Conservation (phyloP, 208 protist genomes). For the Phytomonas francai region DNA sequence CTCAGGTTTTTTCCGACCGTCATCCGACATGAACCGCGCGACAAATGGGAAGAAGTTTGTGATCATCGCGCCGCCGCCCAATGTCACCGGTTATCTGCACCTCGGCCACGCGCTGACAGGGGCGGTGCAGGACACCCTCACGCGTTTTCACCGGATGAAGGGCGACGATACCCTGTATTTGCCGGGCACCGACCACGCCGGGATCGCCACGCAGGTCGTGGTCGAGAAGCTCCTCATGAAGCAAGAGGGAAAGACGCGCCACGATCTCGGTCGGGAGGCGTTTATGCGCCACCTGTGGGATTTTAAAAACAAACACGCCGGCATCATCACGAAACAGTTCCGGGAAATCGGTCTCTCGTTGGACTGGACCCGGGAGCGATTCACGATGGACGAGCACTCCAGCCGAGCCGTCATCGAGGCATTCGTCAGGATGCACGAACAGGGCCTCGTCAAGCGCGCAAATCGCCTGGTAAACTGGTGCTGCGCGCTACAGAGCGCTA, state of each 20-base stretch:
- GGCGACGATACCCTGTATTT: conserved; percentile 97
- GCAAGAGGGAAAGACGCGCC: conserved; percentile 78
- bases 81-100: conserved; percentile 99
- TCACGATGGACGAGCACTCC: conserved; percentile 98
- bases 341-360: conserved; percentile 94
- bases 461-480: conserved; percentile 99
- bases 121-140: conserved; percentile 93
- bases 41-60: conserved; percentile 85
- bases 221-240: conserved; percentile 96
- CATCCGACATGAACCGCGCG: conserved; percentile 55
- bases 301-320: conserved; percentile 97
- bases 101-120: conserved; percentile 99
- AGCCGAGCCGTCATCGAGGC: conserved; percentile 93
- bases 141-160: conserved; percentile 94
- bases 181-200: conserved; percentile 99
- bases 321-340: conserved; percentile 95
- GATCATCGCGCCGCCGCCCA: conserved; percentile 99
- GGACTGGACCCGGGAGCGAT: conserved; percentile 98
- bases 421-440: conserved; percentile 96
- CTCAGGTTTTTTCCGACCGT: conserved; percentile 93
- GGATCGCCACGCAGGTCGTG: conserved; percentile 98
- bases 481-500: conserved; percentile 97
- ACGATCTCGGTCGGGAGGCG: conserved; percentile 96
- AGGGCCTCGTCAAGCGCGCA: conserved; percentile 95
- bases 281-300: conserved; percentile 97